Evolutionary conservation across 169 alveolate species (phyloP), one percentile per base, ranked within the genome.

Genomic region (Cryptosporidium ryanae): DNA sequence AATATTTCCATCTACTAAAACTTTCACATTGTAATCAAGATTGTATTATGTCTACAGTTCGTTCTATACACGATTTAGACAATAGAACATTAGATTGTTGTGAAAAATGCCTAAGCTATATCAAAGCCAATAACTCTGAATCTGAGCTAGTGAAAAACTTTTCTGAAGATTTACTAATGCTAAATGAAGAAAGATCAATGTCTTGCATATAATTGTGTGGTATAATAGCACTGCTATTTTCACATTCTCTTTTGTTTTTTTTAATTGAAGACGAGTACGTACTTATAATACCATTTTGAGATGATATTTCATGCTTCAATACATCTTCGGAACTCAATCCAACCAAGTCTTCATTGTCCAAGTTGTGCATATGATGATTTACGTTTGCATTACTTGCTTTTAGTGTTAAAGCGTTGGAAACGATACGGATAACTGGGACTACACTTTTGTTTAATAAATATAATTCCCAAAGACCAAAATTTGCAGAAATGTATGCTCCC

Each of bases 381-480:
- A 68, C 67, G 5, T 68, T 49, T 1, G 71, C 71, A 59, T 76
- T 76, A 34, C 76, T 76, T 34, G 87, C 68, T 2, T 76, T 61
- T 34, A 76, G 21, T 27, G 71, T 76, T 76, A 76, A 61, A 12
- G 71, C 25, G 44, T 76, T 76, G n/a, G 70, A 76, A 27, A 76
- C 46, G 54, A 57, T 38, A 17, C 87, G 29, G 27, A 76, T 76
- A 55, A 43, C 55, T 29, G 87, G 87, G 23, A 55, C 7, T 32
- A 76, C 71, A 18, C 71, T 55, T 59, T 55, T 76, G 32, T 61
- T 59, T 12, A 44, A 55, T 4, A 76, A 17, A 46, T 76, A 76
- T 23, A 76, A 38, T 59, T 76, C 87, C 87, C 87, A 76, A 2
- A 76, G 49, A n/a, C 65, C 87, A 76, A 76, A 61, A 59, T 76